Base-by-base conservation (phyloP, 306 rosid genomes). In the Malus fusca region DNA sequence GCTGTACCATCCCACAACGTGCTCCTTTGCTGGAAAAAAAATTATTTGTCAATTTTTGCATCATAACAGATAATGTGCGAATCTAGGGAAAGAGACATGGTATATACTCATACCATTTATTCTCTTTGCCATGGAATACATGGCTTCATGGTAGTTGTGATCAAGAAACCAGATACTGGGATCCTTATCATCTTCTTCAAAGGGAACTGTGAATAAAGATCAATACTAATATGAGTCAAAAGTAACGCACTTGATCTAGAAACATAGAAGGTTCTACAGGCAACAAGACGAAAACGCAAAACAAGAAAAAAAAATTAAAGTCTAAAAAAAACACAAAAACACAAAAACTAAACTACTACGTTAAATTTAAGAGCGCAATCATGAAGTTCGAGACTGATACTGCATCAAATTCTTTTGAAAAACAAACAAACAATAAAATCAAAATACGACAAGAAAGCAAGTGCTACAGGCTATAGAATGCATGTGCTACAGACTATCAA, bases 71-170 rank as follows among this genome's bases (percentile, higher is more conserved):
- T 1, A 30, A 55, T 44, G 17, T 4, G 58, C 13, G 8, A 26
- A 3, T 26, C 22, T 37, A 37, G 10, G 5, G 37, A 25, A 62
- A 46, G 52, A 17, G 30, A 59, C 48, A 46, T n/a, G 58, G 52
- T 44, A 21, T 61, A 0, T 8, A 23, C 7, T 8, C 17, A 6
- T 71, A 90, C 93, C 97, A 53, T 92, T 92, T 62, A 90, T 92
- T 80, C 97, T 90, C 87, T 92, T 92, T 42, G 91, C 88, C 97
- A 92, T 92, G 60, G 97, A 88, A 81, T 87, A 92, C 97, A 92
- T 90, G 0, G 96, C 77, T 68, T 92, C 97, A 1, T 92, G 96
- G 78, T 92, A 92, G 76, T 92, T 90, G 84, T 87, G 97, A 74
- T 92, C 97, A 66, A 90, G 93, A 83, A 90, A 90, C 93, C 93